Conservation (phyloP, 129 eudicot genomes). For the Dittrichia graveolens region DNA sequence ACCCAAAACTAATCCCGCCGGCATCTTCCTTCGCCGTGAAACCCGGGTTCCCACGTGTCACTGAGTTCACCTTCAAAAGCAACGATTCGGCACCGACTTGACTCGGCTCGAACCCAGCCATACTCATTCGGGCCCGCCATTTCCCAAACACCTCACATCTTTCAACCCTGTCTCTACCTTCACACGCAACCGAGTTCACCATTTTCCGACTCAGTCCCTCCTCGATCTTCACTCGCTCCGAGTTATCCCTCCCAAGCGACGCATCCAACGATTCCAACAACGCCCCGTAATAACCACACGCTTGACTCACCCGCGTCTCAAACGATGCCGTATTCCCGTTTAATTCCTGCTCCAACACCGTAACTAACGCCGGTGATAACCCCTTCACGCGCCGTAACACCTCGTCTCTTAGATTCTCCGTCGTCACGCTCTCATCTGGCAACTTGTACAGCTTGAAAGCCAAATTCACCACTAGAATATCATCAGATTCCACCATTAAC, state of each 20-base stretch:
- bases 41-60: constrained; percentile 81
- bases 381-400: constrained; percentile 75
- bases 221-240: constrained; percentile 65
- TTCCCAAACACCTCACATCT: constrained; percentile 96
- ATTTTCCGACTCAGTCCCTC: constrained; percentile 89
- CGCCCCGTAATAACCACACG: constrained; percentile 64
- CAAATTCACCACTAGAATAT: constrained; percentile 68
- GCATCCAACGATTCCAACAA: constrained; percentile 77
- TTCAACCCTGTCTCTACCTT: constrained; percentile 89
- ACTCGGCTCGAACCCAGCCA: constrained; percentile 89
- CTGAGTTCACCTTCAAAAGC: constrained; percentile 52
- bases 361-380: constrained; percentile 62
- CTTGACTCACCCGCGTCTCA: constrained; percentile 62
- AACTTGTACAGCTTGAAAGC: constrained; percentile 60
- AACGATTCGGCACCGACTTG: constrained; percentile 56
- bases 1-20: constrained; percentile 84
- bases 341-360: constrained; percentile 85
- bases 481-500: constrained; percentile 45
- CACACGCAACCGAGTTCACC: constrained; percentile 90
- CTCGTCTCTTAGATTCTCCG: constrained; percentile 87
- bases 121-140: constrained; percentile 97
- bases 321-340: constrained; percentile 80
- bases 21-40: constrained; percentile 60
- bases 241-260: constrained; percentile 47
- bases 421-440: constrained; percentile 94